A percentile compares a stretch with the other conserved stretches of the same genome.
Evolutionary conservation across 2,329 filamentous ascomycete species (phyloP).

Genomic region (Calonectria honghensis): DNA sequence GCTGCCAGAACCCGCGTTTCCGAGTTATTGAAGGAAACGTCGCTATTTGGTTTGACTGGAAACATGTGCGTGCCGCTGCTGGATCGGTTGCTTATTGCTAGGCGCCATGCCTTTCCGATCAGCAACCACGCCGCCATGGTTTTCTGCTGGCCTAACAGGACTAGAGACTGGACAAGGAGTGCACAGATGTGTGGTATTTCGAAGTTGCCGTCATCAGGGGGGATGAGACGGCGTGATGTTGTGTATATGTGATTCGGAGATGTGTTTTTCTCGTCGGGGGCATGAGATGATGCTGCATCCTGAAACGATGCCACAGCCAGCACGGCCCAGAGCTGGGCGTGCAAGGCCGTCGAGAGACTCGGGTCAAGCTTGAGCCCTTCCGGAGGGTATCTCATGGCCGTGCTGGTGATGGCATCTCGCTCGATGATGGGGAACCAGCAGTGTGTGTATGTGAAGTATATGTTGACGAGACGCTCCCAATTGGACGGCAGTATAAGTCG

Average conservation of each 20-base stretch:
- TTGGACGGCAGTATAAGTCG: constrained; percentile 68
- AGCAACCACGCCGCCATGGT: constrained; percentile 77
- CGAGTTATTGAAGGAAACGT: constrained; percentile 40
- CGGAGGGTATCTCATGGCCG: constrained; percentile 64
- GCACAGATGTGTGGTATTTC: constrained; percentile 63
- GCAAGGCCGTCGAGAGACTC: constrained; percentile 60
- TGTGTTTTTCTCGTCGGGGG: constrained; percentile 25
- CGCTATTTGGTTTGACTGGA: constrained; percentile 43
- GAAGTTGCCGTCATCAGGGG: constrained; percentile 67
- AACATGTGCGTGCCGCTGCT: constrained; percentile 45
- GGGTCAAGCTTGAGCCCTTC: constrained; percentile 58
- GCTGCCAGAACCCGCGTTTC: constrained; percentile 64
- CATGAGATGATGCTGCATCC: constrained; percentile 58
- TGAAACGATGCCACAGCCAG: constrained; percentile 76
- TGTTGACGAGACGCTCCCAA: constrained; percentile 78
- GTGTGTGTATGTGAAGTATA: constrained; percentile 85
- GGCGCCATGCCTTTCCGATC: constrained; percentile 76
- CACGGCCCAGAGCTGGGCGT: constrained; percentile 77
- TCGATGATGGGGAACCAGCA: constrained; percentile 85
- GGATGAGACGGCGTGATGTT: constrained; percentile 70
- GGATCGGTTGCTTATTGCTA: constrained; percentile 59
- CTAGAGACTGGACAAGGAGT: constrained; percentile 75
- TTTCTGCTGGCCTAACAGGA: constrained; percentile 77
- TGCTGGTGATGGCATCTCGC: constrained; percentile 75
- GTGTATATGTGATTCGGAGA: constrained; percentile 66